Evolutionary conservation across 257 asterid species (phyloP).

Genomic region (Prunella vulgaris): DNA sequence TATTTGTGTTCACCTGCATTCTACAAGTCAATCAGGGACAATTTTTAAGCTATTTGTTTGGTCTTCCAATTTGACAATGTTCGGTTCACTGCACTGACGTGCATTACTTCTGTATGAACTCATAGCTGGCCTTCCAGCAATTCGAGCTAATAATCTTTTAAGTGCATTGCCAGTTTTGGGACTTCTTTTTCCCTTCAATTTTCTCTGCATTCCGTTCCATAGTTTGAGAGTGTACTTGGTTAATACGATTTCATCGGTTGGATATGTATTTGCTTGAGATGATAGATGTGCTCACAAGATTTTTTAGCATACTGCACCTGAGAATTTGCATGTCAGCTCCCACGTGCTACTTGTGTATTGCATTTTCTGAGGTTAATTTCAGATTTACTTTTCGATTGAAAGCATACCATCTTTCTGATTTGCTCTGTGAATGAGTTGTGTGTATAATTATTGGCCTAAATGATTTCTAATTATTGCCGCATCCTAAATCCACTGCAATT

Average conservation of each 20-base stretch:
- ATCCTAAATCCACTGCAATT: not conserved
- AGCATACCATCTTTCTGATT: too few relatives aligned
- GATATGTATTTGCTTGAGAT: not conserved
- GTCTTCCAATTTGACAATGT: too few relatives aligned
- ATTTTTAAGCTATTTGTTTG: not conserved
- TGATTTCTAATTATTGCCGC: not conserved
- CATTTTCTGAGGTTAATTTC: not conserved
- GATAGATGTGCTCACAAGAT: not conserved
- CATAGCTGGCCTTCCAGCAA: not conserved
- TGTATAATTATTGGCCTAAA: not conserved
- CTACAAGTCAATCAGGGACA: conserved; percentile 14
- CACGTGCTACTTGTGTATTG: not conserved
- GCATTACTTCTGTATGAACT: conserved; percentile 2
- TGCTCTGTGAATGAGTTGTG: not conserved
- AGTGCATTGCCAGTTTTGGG: not conserved
- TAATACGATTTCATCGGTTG: not conserved
- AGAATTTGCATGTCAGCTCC: not conserved
- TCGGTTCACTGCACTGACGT: not conserved
- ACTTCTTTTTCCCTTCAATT: not conserved
- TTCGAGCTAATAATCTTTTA: not conserved
- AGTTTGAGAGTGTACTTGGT: not conserved
- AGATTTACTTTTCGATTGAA: too few relatives aligned
- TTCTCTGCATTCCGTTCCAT: not conserved
- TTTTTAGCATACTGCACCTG: not conserved
- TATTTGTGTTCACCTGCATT: conserved; percentile 15